These are phyloP conservation scores for Geotrichum reessii DNA, from an alignment of 1,139 yeast genomes.

Conservation along the genomic window DNA sequence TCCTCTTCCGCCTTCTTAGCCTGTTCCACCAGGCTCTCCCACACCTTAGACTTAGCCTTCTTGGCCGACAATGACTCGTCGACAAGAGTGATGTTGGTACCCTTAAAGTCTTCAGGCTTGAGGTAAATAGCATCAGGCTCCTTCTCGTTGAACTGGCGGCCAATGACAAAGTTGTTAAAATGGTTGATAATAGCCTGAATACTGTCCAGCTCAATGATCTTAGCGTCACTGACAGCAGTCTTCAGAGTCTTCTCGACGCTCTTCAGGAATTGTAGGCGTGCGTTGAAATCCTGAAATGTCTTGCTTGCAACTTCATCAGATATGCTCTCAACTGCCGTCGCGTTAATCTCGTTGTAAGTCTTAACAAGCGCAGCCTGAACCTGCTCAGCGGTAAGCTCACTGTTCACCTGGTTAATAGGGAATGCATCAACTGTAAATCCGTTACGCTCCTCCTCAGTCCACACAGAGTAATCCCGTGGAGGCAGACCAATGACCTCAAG, in stretches of 20 bases:
- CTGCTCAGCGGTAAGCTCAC: slow-evolving; percentile 7
- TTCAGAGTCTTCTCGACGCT: slow-evolving; percentile 56
- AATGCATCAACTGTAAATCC: slow-evolving; percentile 15
- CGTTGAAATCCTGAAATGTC: slow-evolving; percentile 9
- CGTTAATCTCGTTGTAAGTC: slow-evolving; percentile 7
- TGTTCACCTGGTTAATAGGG: slow-evolving; percentile 11
- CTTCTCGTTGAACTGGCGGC: slow-evolving; percentile 52
- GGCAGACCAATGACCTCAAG: slow-evolving; percentile 19
- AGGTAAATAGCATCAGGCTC: slow-evolving; percentile 73
- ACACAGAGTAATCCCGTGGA: slow-evolving; percentile 1
- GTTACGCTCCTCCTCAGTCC: slow-evolving; percentile 11
- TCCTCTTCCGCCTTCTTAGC: slow-evolving; percentile 41
- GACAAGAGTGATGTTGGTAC: slow-evolving; percentile 47
- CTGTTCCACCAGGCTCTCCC: slow-evolving; percentile 40
- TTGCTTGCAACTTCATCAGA: slow-evolving; percentile 2
- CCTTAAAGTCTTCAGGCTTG: slow-evolving; percentile 43
- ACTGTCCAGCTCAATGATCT: slow-evolving; percentile 47
- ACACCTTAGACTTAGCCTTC: slow-evolving; percentile 40
- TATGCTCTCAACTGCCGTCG: not conserved
- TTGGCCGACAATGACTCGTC: slow-evolving; percentile 29
- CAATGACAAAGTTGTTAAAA: slow-evolving; percentile 43
- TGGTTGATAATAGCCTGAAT: slow-evolving; percentile 45
- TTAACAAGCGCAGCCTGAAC: slow-evolving; percentile 11
- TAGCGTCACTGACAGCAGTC: slow-evolving; percentile 59
- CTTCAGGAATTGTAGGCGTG: slow-evolving; percentile 55